These are phyloP conservation scores for Incumbomyces lentus DNA, from an alignment of 2,329 filamentous ascomycete species.

Conservation along the genomic window DNA sequence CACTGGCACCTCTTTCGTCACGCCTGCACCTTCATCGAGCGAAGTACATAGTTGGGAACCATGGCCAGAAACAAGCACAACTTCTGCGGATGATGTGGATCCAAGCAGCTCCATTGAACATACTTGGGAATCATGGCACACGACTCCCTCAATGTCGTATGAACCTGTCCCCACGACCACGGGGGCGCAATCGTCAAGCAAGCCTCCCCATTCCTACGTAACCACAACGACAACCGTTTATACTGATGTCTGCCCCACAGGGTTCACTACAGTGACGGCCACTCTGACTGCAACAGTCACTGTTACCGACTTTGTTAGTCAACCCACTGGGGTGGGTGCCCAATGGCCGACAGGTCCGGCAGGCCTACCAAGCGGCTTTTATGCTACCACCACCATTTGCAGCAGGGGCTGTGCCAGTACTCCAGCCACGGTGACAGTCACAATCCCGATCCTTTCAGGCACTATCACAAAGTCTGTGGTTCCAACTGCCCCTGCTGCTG, in stretches of 20 bases:
- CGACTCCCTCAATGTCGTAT: not conserved
- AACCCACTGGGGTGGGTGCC: constrained; percentile 5
- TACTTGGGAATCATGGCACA: constrained; percentile 1
- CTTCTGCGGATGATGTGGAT: no score
- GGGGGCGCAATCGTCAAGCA: not conserved
- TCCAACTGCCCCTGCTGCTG: constrained; percentile 1
- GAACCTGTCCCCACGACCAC: constrained; percentile 1
- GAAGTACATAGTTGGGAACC: not conserved
- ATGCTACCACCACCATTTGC: constrained; percentile 32
- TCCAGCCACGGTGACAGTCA: constrained; percentile 9
- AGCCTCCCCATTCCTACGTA: not conserved
- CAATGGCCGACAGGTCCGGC: constrained; percentile 19
- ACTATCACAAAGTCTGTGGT: constrained; percentile 5
- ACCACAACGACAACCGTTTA: constrained; percentile 26
- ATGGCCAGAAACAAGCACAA: no score
- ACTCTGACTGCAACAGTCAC: constrained; percentile 20
- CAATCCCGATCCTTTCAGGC: constrained; percentile 9
- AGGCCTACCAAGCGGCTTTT: constrained; percentile 29
- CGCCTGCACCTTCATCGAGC: no score
- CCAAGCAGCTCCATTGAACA: no score
- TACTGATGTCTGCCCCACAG: constrained; percentile 32
- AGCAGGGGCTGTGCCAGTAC: constrained; percentile 25
- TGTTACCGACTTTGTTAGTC: not conserved
- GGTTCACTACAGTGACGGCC: constrained; percentile 29
- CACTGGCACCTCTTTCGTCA: no score